Percentiles rank a stretch among this genome's conserved stretches.
phyloP scores from a whole-genome alignment of 495 filamentous ascomycete species.

The Penicillium maclennaniae region DNA sequence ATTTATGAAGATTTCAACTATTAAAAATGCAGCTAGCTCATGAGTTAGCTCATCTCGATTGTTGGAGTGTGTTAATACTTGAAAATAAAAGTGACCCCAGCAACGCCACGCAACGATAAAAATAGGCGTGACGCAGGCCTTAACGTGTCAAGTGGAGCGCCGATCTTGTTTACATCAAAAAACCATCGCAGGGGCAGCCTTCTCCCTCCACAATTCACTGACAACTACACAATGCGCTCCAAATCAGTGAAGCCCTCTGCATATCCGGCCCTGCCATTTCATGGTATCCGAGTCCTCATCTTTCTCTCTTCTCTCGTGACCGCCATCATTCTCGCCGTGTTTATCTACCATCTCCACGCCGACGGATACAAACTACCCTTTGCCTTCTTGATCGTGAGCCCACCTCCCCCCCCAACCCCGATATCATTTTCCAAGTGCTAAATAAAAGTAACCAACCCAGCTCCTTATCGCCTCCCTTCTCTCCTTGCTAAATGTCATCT shows the following conservation, averaged over 20 bases:
- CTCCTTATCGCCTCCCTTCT: conserved; percentile 53
- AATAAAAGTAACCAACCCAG: conserved; percentile 28
- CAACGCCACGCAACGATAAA: conserved; percentile 5
- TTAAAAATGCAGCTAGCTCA: not conserved
- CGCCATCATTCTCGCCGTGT: conserved; percentile 55
- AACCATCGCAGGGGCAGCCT: not conserved
- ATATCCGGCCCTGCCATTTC: conserved; percentile 57
- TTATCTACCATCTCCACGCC: conserved; percentile 55
- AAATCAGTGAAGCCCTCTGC: conserved; percentile 48
- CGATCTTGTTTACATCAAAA: conserved; percentile 12
- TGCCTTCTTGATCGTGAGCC: conserved; percentile 60
- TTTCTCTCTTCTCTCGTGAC: conserved; percentile 55
- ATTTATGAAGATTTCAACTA: not conserved
- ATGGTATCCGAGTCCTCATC: conserved; percentile 48
- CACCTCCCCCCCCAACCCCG: not conserved
- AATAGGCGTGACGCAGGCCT: conserved; percentile 27
- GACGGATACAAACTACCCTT: conserved; percentile 56
- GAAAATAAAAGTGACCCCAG: not conserved
- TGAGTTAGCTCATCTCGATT: too few relatives aligned
- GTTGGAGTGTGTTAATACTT: too few relatives aligned
- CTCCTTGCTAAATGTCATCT: conserved; percentile 49
- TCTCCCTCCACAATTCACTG: conserved; percentile 1
- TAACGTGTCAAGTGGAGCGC: conserved; percentile 26
- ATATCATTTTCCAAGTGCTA: not conserved
- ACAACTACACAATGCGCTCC: conserved; percentile 26